Conservation (phyloP, 768 basidiomycete species). For the Boletus sp. region DNA sequence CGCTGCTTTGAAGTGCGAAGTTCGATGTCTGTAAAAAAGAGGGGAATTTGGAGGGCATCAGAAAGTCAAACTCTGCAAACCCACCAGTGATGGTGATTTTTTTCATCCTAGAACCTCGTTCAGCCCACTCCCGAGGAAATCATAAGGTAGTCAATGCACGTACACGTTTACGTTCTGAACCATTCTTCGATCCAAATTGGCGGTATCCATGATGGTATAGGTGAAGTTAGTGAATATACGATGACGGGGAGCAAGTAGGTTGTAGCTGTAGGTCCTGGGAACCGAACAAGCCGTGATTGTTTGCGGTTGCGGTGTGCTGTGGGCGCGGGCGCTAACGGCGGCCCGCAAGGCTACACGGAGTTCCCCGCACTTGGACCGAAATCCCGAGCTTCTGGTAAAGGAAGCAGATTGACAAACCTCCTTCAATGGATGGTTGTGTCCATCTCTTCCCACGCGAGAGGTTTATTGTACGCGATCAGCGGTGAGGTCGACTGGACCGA, state of each 20-base stretch:
- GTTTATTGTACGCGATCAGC: no score
- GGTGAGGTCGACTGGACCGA: no score
- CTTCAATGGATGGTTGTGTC: no score
- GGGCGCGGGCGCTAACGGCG: constrained; percentile 14
- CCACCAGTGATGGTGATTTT: constrained; percentile 14
- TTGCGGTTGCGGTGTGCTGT: constrained; percentile 17
- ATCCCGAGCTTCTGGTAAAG: background rate
- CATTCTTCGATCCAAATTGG: background rate
- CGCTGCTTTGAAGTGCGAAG: constrained; percentile 7
- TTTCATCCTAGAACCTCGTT: constrained; percentile 5
- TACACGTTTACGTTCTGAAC: constrained; percentile 3
- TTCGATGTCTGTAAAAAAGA: constrained; percentile 6
- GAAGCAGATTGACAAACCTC: no score
- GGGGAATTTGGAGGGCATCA: background rate
- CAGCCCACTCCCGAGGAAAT: background rate
- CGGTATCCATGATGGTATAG: constrained; percentile 4
- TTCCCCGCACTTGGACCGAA: constrained; percentile 9
- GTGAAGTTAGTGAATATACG: background rate
- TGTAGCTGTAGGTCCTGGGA: constrained; percentile 6
- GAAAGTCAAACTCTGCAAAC: background rate
- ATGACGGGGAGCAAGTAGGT: background rate
- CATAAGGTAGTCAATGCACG: background rate
- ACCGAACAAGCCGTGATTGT: constrained; percentile 7
- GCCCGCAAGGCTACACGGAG: background rate
- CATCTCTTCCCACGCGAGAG: no score